Base-by-base conservation (phyloP, 1,139 yeast species). In the Tardiomyces digboiensis region DNA sequence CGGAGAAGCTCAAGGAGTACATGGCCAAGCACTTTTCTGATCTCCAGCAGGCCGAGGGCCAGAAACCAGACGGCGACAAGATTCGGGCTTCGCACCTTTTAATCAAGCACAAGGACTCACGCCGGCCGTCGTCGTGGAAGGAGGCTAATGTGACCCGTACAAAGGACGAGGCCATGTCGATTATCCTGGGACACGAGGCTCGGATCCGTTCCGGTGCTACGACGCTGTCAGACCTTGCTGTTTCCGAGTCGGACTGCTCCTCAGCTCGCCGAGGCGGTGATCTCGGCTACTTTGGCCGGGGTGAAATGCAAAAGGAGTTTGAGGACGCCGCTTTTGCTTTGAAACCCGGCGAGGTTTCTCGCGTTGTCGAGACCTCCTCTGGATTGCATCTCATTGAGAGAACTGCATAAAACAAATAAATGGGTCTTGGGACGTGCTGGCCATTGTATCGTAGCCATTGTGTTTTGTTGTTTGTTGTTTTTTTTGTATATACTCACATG, bases 81-180 rank as follows among this genome's bases (percentile, higher is more conserved):
- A 75, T 94, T 60, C 66, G 86, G 60, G 73, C 82, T 54, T 57
- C 80, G 40, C 98, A 91, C 61, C 68, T 91, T 44, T 70, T 91
- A 46, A 73, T 91, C 52, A 91, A 91, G 63, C 95, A 89, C 64
- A 71, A 65, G 45, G 91, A 78, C 46, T 80, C 91, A 13, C 76
- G 98, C 53, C 78, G 95, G 54, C 98, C 98, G 12, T 78, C 87
- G 29, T 85, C 95, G 12, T 93, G 97, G 94, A 84, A 87, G 61
- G 76, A 77, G 29, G 81, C 82, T 20, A 75, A 79, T 39, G 80
- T 91, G 52, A 81, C 93, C 2, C 72, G 86, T 44, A 64, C 85
- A 10, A 81, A 89, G 59, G 95, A 87, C 49, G 96, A 88, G 55
- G 94, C 97, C 23, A 75, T 81, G 51, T 75, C 75, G 40, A 77